Evolutionary conservation across 176 grass and related monocot species (phyloP), one percentile per base, ranked within the genome.

Genomic region (Paspalum vaginatum): DNA sequence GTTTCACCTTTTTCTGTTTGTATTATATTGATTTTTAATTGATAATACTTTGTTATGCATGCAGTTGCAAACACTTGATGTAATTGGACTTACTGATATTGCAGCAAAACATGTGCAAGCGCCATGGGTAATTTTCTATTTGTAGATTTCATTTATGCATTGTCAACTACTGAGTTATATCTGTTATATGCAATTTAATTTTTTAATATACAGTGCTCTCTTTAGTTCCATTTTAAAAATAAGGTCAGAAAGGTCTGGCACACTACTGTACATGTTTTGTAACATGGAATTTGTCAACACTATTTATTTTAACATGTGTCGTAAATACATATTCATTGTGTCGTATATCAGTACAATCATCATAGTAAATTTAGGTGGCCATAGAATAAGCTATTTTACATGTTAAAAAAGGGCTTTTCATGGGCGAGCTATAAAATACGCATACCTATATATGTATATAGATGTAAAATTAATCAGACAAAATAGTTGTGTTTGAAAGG

Each of bases 11-110:
- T 52, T 20, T 76, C 26, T 68, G 60, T 76, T 37, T 27, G 54
- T 79, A 50, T 53, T 83, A 17, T 15, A 70, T 46, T 80, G 1
- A 61, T 9, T 77, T 49, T 83, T 62, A 58, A 41, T 41, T 72
- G 46, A 62, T 39, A 72, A 58, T 77, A 61, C 6, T 88, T 11
- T 67, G 11, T 79, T 68, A 17, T 77, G n/a, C 38, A 32, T 82
- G 75, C 56, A 97, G 94, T 81, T 97, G 59, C 80, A 94, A 77
- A 76, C 85, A 72, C 85, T 97, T 77, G 83, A 92, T 80, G 65
- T 86, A 88, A 22, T 90, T 80, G 89, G 87, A 62, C 87, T 87
- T 68, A 9, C 85, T 82, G 92, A 92, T 89, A 21, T 78, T 16
- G 78, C 59, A 84, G 62, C 8, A 20, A 87, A 78, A 74, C 54